A percentile compares a stretch with the other conserved stretches of the same genome.
phyloP scores from a whole-genome alignment of 768 basidiomycete genomes.

The Auricularia sp. region DNA sequence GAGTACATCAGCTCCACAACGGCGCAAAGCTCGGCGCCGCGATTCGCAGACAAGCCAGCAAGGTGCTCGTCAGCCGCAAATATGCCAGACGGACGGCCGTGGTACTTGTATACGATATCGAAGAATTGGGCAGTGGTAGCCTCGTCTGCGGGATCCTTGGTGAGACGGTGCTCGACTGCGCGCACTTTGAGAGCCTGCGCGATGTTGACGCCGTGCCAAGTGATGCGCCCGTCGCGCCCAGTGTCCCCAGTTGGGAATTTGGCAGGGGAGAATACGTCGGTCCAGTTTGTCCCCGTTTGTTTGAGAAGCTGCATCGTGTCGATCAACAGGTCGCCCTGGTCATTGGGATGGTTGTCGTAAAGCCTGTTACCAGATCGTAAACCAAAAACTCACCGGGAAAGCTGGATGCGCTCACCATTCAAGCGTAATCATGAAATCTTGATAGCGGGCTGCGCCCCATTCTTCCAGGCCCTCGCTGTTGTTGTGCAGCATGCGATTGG shows the following conservation, averaged over 20 bases:
- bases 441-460: constrained; percentile 48
- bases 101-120: constrained; percentile 49
- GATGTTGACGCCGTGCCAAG: constrained; percentile 30
- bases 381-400: too few relatives aligned
- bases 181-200: constrained; percentile 46
- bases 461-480: constrained; percentile 31
- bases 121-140: constrained; percentile 25
- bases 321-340: constrained; percentile 36
- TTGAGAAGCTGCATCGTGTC: constrained; percentile 47
- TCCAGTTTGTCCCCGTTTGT: constrained; percentile 42
- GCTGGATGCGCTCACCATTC: neutral
- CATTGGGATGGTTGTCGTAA: constrained; percentile 42
- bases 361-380: constrained; percentile 21
- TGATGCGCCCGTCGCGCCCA: neutral
- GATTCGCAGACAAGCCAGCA: constrained; percentile 40
- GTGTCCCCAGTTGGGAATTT: neutral
- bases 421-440: constrained; percentile 40
- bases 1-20: constrained; percentile 21
- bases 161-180: neutral
- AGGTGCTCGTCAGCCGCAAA: constrained; percentile 49
- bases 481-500: constrained; percentile 2
- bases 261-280: constrained; percentile 39
- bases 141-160: neutral
- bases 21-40: constrained; percentile 49
- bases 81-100: constrained; percentile 46